Conservation (phyloP, 371 early-diverging fungal species). For the Mortierella sp. region DNA sequence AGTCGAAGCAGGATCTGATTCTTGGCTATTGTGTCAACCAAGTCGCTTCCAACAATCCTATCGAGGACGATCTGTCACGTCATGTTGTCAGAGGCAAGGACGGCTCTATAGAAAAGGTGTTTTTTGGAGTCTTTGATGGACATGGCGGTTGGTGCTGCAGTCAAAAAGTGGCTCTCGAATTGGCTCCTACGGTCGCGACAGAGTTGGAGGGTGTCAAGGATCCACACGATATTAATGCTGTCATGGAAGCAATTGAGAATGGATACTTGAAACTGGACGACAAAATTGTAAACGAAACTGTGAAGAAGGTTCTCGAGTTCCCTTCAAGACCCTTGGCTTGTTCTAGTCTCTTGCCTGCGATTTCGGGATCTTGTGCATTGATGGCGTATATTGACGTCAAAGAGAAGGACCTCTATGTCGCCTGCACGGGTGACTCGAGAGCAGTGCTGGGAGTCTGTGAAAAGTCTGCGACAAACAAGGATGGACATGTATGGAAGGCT, state of each 20-base stretch:
- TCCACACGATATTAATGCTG: constrained; percentile 30
- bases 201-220: constrained; percentile 48
- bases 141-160: constrained; percentile 71
- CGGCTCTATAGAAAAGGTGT: constrained; percentile 52
- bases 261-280: constrained; percentile 70
- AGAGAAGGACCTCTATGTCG: constrained; percentile 75
- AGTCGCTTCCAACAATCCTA: constrained; percentile 68
- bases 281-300: constrained; percentile 71
- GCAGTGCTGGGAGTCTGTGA: constrained; percentile 66
- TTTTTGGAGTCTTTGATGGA: constrained; percentile 76
- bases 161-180: constrained; percentile 59
- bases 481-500: constrained; percentile 64
- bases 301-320: constrained; percentile 59
- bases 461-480: constrained; percentile 16
- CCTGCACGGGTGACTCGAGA: constrained; percentile 83
- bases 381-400: constrained; percentile 79
- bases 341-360: constrained; percentile 62
- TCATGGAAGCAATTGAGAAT: constrained; percentile 60
- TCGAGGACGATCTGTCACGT: constrained; percentile 64
- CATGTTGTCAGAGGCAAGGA: constrained; percentile 39
- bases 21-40: constrained; percentile 61
- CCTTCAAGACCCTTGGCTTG: constrained; percentile 61
- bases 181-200: constrained; percentile 50
- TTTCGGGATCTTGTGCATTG: constrained; percentile 85
- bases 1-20: constrained; percentile 25